Conservation (phyloP, 305 asterid genomes). For the Ajuga reptans region DNA sequence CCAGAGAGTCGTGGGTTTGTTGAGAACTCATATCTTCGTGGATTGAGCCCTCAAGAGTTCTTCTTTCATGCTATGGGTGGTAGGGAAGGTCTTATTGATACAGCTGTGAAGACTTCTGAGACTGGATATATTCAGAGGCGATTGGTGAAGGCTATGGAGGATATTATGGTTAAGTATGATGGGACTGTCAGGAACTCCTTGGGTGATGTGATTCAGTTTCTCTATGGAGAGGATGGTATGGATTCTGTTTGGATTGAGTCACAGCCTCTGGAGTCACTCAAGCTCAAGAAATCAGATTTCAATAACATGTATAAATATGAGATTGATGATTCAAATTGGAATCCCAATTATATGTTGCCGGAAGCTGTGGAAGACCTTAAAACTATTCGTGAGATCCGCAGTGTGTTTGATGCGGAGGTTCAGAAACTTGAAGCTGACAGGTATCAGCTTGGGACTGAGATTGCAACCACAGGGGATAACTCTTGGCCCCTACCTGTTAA, state of each 20-base stretch:
- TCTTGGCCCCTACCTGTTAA: constrained; percentile 93
- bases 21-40: constrained; percentile 94
- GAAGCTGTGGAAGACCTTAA: constrained; percentile 89
- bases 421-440: constrained; percentile 90
- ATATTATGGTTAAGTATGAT: constrained; percentile 97
- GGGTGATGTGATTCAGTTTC: constrained; percentile 98
- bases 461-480: constrained; percentile 87
- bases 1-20: constrained; percentile 99
- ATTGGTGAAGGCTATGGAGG: constrained; percentile 98
- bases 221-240: constrained; percentile 98
- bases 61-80: constrained; percentile 99
- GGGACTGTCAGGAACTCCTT: constrained; percentile 94
- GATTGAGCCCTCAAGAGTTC: constrained; percentile 94
- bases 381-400: constrained; percentile 83
- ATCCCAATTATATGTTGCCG: constrained; percentile 73
- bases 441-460: constrained; percentile 81
- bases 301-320: constrained; percentile 66
- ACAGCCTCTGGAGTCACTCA: constrained; percentile 84
- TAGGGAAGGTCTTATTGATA: constrained; percentile 97
- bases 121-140: constrained; percentile 97
- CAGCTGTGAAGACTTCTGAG: constrained; percentile 98
- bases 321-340: constrained; percentile 77
- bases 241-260: constrained; percentile 98
- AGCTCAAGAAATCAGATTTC: constrained; percentile 66
- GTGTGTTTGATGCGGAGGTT: constrained; percentile 96